Conservation (phyloP, 2,329 filamentous ascomycete genomes). For the Corinectria fuckeliana region DNA sequence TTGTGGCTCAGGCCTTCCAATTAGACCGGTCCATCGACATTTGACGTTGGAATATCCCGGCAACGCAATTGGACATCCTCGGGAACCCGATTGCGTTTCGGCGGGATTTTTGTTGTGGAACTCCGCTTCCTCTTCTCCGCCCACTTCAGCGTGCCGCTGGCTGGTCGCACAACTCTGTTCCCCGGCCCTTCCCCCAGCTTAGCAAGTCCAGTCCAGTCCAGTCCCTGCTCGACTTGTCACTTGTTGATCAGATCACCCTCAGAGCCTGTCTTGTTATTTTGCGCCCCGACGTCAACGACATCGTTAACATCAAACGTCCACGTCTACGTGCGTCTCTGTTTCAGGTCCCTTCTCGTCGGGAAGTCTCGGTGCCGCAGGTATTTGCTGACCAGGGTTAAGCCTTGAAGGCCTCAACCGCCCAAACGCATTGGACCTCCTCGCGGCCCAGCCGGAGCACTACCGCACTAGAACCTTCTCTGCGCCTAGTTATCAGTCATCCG, state of each 20-base stretch:
- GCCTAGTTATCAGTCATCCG: slow-evolving; percentile 9
- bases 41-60: background rate
- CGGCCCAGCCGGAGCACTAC: slow-evolving; percentile 8
- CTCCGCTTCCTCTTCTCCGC: slow-evolving; percentile 9
- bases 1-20: no score
- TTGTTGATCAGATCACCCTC: background rate
- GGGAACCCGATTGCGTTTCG: background rate
- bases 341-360: background rate
- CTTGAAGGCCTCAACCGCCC: background rate
- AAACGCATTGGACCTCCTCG: background rate
- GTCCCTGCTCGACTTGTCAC: no score
- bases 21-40: background rate
- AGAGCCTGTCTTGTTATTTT: background rate
- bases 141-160: background rate
- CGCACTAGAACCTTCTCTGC: slow-evolving; percentile 12
- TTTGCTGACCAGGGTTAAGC: background rate
- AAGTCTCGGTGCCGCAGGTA: background rate
- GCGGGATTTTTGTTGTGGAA: slow-evolving; percentile 8
- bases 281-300: background rate
- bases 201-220: no score
- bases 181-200: background rate
- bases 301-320: no score
- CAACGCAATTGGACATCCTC: background rate
- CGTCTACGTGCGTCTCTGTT: no score
- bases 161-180: background rate